phyloP scores from a whole-genome alignment of 305 asterid species.

The Rubia occidens region DNA sequence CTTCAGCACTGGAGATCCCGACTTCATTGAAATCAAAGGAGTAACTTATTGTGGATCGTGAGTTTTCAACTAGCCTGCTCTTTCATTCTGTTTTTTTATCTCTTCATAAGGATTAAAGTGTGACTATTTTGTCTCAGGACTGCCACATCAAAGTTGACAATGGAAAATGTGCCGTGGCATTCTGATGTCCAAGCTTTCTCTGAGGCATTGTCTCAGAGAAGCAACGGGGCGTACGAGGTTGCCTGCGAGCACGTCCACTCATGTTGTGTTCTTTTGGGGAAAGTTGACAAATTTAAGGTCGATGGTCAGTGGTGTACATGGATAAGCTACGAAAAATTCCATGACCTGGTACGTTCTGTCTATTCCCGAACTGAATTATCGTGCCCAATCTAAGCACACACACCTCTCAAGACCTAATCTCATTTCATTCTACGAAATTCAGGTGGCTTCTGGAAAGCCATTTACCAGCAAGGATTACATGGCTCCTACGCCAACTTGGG shows the following conservation, averaged over 20 bases:
- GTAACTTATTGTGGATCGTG: constrained; percentile 99
- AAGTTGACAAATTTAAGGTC: constrained; percentile 69
- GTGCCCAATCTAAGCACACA: background rate
- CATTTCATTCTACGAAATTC: background rate
- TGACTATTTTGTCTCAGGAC: constrained; percentile 34
- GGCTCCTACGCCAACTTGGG: constrained; percentile 86
- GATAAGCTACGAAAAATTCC: constrained; percentile 93
- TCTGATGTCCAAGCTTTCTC: constrained; percentile 77
- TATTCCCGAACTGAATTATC: background rate
- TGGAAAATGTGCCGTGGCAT: constrained; percentile 99
- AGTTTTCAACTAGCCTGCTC: constrained; percentile 21
- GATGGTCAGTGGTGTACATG: constrained; percentile 82
- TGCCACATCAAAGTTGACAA: constrained; percentile 89
- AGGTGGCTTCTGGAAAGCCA: constrained; percentile 65
- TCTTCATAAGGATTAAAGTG: background rate
- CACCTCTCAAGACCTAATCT: background rate
- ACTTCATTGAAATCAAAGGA: constrained; percentile 91
- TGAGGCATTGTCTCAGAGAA: constrained; percentile 65
- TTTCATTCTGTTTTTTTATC: background rate
- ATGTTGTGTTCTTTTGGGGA: constrained; percentile 86
- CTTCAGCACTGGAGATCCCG: constrained; percentile 65
- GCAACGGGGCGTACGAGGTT: constrained; percentile 76
- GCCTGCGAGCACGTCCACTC: constrained; percentile 94
- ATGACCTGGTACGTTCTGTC: constrained; percentile 55
- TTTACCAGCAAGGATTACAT: constrained; percentile 79